Conservation (phyloP, 177 flowering plant genomes). For the Vitis hybrid region DNA sequence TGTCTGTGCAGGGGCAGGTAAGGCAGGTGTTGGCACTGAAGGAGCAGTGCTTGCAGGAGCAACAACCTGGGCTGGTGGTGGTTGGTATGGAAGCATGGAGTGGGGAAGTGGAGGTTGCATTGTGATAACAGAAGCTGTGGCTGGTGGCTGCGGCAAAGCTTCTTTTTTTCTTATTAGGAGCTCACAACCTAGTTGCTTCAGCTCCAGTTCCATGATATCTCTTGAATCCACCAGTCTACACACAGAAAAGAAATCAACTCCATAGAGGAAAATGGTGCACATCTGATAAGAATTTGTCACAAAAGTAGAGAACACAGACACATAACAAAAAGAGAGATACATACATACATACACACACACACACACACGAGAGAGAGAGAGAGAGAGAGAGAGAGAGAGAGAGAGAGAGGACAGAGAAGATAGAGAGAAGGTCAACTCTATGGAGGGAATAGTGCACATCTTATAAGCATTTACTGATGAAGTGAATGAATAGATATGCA, state of each 20-base stretch:
- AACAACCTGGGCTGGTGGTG: constrained; percentile 28
- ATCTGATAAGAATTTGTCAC: too few species aligned
- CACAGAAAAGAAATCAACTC: constrained; percentile 5
- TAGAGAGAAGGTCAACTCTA: too few species aligned
- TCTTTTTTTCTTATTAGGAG: constrained; percentile 67
- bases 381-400: too few species aligned
- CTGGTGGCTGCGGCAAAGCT: constrained; percentile 54
- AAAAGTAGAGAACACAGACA: too few species aligned
- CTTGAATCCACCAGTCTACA: constrained; percentile 83
- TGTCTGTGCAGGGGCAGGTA: constrained; percentile 46
- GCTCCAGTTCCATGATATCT: constrained; percentile 73
- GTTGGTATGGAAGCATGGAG: constrained; percentile 33
- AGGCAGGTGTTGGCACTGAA: constrained; percentile 38
- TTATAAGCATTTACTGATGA: too few species aligned
- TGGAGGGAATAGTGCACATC: too few species aligned
- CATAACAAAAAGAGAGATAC: too few species aligned
- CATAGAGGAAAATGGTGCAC: too few species aligned
- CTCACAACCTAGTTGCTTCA: constrained; percentile 76
- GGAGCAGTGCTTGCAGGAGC: constrained; percentile 34
- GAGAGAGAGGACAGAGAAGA: too few species aligned
- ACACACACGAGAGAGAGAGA: too few species aligned
- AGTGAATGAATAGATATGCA: too few species aligned
- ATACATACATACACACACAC: too few species aligned
- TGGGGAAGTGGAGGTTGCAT: constrained; percentile 35
- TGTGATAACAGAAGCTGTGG: constrained; percentile 33